Base-by-base conservation (phyloP, 768 basidiomycete genomes). In the Rubroboletus satanas region DNA sequence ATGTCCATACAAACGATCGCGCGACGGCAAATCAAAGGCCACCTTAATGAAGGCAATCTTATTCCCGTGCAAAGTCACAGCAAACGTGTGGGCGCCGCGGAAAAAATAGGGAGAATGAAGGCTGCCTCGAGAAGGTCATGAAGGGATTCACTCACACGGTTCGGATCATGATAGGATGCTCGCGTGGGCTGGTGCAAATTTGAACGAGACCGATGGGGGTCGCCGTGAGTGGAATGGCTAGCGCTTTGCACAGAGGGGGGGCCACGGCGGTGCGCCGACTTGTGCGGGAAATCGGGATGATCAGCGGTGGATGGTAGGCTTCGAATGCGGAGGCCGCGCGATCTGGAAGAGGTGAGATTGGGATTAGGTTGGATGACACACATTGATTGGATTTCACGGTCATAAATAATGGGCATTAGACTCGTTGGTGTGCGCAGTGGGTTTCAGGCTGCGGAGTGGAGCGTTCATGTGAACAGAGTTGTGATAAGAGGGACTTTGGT, bases 271-370 rank as follows among this genome's bases (percentile, higher is more conserved):
- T 47, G 29, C 17, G 17, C 55, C 63, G 64, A 53, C 23, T 15
- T 46, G 58, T 46, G 58, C 64, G 64, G 65, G 36, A 36, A 31
- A 64, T 61, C 64, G 64, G 55, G 48, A 41, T 52, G 54, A 63
- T 62, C 54, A 46, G 28, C 17, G 50, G 7, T 45, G 38, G 47
- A 62, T 39, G 57, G 41, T 1, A 3, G 35, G 47, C 18, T 49
- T 59, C 43, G 43, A 51, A 49, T 51, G 57, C 64, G 64, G 56
- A 42, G 65, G 58, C 45, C 59, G 59, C 64, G 65, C 56, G 62
- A 65, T 67, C 62, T 64, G 26, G 46, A 47, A 29, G 45, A 28
- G 61, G 9, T 32, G 26, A 64, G 64, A 64, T 66, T 64, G 53
- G 57, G 52, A 62, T 62, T 62, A 61, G 54, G 62, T 52, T 64